These are phyloP conservation scores for Smittium mucronatum DNA, from an alignment of 371 early-diverging fungal species.

Conservation along the genomic window DNA sequence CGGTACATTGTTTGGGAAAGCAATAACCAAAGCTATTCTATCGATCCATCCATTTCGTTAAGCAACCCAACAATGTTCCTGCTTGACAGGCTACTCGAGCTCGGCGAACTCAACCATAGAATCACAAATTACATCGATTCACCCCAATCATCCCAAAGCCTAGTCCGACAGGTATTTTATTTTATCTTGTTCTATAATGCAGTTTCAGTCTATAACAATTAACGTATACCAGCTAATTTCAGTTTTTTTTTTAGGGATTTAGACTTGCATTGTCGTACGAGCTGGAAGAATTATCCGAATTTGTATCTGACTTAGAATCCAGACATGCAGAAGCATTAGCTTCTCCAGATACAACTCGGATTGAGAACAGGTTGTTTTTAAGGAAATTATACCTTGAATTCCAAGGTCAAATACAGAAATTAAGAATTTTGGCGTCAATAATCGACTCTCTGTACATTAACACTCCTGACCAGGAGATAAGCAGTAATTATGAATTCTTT, in stretches of 20 bases:
- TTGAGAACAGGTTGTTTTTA: conserved; percentile 46
- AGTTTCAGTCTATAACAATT: neutral
- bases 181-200: neutral
- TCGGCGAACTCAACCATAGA: conserved; percentile 22
- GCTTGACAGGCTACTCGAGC: conserved; percentile 21
- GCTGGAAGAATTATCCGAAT: conserved; percentile 60
- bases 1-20: conserved; percentile 53
- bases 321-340: conserved; percentile 42
- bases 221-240: conserved; percentile 9
- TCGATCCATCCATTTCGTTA: conserved; percentile 37
- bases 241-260: conserved; percentile 48
- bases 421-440: conserved; percentile 54
- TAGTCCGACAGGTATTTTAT: neutral
- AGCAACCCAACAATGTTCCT: conserved; percentile 19
- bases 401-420: conserved; percentile 53
- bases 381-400: conserved; percentile 82
- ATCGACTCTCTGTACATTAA: conserved; percentile 34
- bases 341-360: conserved; percentile 34
- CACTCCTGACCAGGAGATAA: neutral
- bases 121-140: conserved; percentile 20
- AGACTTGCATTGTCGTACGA: conserved; percentile 64
- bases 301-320: conserved; percentile 74
- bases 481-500: neutral
- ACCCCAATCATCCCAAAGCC: neutral
- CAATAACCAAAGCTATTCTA: conserved; percentile 32